Evolutionary conservation across 2,329 filamentous ascomycete species (phyloP).

Genomic region (Cordyceps pruinosa): DNA sequence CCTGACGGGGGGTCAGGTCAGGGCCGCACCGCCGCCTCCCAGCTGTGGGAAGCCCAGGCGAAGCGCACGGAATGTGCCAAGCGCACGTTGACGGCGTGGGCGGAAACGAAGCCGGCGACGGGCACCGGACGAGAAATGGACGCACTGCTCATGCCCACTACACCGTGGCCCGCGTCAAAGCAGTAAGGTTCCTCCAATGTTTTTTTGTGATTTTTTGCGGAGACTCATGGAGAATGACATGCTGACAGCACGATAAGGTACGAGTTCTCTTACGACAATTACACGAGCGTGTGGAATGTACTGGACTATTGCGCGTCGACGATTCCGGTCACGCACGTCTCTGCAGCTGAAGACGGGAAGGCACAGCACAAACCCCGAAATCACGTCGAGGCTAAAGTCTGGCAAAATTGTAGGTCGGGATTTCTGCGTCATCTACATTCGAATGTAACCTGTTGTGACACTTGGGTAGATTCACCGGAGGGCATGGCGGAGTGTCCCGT

Average conservation of each 20-base stretch:
- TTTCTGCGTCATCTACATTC: background rate
- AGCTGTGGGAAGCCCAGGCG: background rate
- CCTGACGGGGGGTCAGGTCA: background rate
- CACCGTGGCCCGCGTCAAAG: background rate
- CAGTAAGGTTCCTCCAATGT: background rate
- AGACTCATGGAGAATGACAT: background rate
- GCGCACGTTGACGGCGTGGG: background rate
- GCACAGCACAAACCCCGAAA: background rate
- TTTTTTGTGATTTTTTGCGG: too few species aligned
- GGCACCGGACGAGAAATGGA: background rate
- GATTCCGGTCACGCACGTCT: background rate
- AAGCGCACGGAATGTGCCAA: background rate
- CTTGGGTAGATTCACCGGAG: background rate
- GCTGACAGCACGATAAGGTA: background rate
- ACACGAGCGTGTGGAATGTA: slow-evolving; percentile 1
- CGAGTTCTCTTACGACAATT: slow-evolving; percentile 3
- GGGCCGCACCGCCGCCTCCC: background rate
- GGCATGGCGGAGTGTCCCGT: background rate
- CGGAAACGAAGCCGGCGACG: background rate
- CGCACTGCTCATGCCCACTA: background rate
- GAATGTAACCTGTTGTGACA: background rate
- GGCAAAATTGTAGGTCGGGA: background rate
- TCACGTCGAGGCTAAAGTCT: background rate
- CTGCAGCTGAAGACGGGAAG: background rate
- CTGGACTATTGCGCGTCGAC: slow-evolving; percentile 1